Evolutionary conservation across 345 rosid species (phyloP), one percentile per base, ranked within the genome.

Genomic region (Odontarrhena argentea): DNA sequence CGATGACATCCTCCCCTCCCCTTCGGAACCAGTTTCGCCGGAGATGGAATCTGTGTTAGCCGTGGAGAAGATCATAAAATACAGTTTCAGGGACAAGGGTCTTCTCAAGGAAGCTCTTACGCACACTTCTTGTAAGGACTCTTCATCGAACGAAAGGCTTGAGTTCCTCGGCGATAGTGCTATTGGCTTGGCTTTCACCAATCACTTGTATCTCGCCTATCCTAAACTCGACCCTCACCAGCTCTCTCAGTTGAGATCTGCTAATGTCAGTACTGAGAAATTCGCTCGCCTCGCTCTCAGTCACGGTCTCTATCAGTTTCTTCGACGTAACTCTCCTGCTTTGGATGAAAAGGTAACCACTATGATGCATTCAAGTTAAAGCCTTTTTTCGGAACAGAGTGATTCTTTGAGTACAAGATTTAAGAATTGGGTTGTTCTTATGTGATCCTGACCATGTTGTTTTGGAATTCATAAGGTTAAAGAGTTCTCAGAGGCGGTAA

Each of bases 121-220:
- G 3, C 96, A 89, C 79, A 47, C 92, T 0, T 89, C 98, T 9
- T 63, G 4, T 58, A 1, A 51, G 1, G 83, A 69, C 9, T 63
- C 80, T 9, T 43, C 73, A 2, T 75, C 83, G n/a, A 86, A 89
- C 65, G 78, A 89, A 65, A 80, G 92, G 40, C 89, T 92, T 7
- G 98, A 92, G 81, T 92, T 85, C 70, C 24, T 92, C 14, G 96
- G 98, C 2, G 96, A 92, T 61, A 80, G 94, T 6, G 87, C 76
- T 6, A 58, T 87, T 8, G 80, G 79, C 6, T 66, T 82, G 4
- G 95, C 89, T 0, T 3, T 89, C n/a, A 68, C 77, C 0, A 84
- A 77, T 40, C 52, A 86, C 67, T 11, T 83, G 1, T 92, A 72
- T 81, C 62, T 82, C 5, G 61, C 78, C 2, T 80, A 86, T 77